Base-by-base conservation (phyloP, 805 yeast genomes). In the Zygosaccharomyces rouxii region DNA sequence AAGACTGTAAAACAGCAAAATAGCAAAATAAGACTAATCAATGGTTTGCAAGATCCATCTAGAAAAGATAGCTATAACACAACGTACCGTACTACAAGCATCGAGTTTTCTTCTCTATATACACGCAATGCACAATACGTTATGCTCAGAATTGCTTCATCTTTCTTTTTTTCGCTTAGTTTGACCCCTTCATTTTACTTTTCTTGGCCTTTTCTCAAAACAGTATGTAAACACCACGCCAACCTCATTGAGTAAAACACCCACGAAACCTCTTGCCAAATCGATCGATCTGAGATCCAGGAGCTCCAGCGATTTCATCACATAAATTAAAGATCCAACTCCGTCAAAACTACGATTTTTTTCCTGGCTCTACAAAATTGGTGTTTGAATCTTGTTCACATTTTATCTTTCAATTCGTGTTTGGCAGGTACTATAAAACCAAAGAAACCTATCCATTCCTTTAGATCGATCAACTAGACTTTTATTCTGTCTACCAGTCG, bases 201-300 rank as follows among this genome's bases (percentile, higher is more conserved):
- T 33, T 33, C 21, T 33, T 14, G 37, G 37, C 10, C 10, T 14
- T 41, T 41, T 18, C 44, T 28, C 13, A n/a, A 41, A 41, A 41
- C 7, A 18, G 44, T 10, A 14, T n/a, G 35, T 19, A 13, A 41
- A 41, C 35, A 41, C 9, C 33, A 41, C 35, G 44, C 6, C 26
- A n/a, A 19, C 33, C 44, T 2, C 16, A 41, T 29, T n/a, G 44
- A 29, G 44, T 41, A 41, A 41, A 19, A 22, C 28, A 18, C 14
- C 44, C 44, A 29, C 44, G 44, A 41, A 41, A 41, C 33, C 21
- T 26, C 11, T 41, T 41, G 37, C 44, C 35, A 14, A 41, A 21
- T n/a, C 7, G 25, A 19, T 21, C n/a, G 16, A 41, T 26, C 7
- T 7, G 35, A 23, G 35, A 29, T 23, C 22, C 37, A 19, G 19